Base-by-base conservation (phyloP, 2,329 filamentous ascomycete species). In the Leptographium wingfieldii region DNA sequence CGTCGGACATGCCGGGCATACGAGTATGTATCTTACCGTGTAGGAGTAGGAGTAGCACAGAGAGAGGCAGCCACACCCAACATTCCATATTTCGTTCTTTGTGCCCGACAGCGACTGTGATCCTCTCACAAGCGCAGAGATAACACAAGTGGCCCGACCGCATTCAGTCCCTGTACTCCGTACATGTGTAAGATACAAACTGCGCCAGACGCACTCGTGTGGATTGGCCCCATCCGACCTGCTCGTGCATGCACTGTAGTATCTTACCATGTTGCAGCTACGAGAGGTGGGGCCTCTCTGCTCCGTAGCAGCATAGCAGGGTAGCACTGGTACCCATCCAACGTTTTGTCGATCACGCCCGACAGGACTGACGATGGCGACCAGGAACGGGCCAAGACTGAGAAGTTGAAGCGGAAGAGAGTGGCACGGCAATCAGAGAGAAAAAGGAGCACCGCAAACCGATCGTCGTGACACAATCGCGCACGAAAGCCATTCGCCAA, bases 401-500 rank as follows among this genome's bases (percentile, higher is more conserved):
- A 22, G 22, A 22, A 22, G 22, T 22, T 12, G 10, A 40, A 12
- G 38, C 11, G 16, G 7, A 46, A 43, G 19, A 46, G 43, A 19
- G 43, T 46, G 16, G 43, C 7, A 46, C 43, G 7, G 43, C 19
- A 4, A 46, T n/a, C 43, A 19, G 43, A 40, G 4, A 40, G 9
- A 14, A 4, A 40, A 40, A 40, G 40, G 40, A 43, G 40, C 40
- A 43, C 40, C 16, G 43, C 43, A 22, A 31, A 35, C 16, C 11
- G 52, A 55, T 31, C 52, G 48, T 22, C 22, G 48, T n/a, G 16
- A 55, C 27, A 55, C 29, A 55, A 55, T 46, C 43, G 43, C 9
- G 29, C 58, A 56, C 52, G 52, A 43, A 55, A 59, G 58, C 54
- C 54, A 59, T 59, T 59, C 58, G 54, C 58, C 58, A 59, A 59